Base-by-base conservation (phyloP, 176 grass and related monocot genomes). In the Oryza brachyantha region DNA sequence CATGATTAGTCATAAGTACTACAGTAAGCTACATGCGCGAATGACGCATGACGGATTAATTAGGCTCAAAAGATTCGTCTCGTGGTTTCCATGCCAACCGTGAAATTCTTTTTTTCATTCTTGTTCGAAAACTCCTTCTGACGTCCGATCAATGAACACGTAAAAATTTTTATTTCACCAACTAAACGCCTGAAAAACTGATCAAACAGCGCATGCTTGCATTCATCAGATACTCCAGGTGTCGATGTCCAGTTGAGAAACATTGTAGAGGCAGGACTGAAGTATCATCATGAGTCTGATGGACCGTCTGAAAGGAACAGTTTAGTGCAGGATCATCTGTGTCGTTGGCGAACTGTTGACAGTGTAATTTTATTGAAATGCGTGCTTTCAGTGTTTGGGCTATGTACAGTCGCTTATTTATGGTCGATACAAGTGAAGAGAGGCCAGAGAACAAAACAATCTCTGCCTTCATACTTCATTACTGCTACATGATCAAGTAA, bases 371-470 rank as follows among this genome's bases (percentile, higher is more conserved):
- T 72, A 79, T 50, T 77, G 22, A 17, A 58, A 40, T 41, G 24
- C 38, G 29, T 24, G 40, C n/a, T 16, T 64, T 11, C 54, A 16
- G 17, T 9, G n/a, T 36, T 17, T 45, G 46, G 39, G 48, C 13
- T 31, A 34, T 29, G 58, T 66, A 62, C 29, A 29, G 7, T 13
- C 7, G 8, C 26, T 66, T 79, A 85, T 85, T 82, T 36, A 32
- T 70, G 70, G 69, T 63, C 61, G 10, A 48, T 34, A 75, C 22
- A 76, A 48, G 14, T 8, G 5, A 68, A 42, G 69, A 9, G 14
- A 71, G n/a, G 70, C 17, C 24, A 76, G 71, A 40, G 37, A 84
- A 34, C n/a, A 50, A 86, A 81, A 68, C 12, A 27, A 27, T 7
- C 26, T 43, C 16, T 32, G 34, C 31, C 59, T n/a, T 37, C 29